Base-by-base conservation (phyloP, 192 early-diverging fungal genomes). In the Podila minutissima region DNA sequence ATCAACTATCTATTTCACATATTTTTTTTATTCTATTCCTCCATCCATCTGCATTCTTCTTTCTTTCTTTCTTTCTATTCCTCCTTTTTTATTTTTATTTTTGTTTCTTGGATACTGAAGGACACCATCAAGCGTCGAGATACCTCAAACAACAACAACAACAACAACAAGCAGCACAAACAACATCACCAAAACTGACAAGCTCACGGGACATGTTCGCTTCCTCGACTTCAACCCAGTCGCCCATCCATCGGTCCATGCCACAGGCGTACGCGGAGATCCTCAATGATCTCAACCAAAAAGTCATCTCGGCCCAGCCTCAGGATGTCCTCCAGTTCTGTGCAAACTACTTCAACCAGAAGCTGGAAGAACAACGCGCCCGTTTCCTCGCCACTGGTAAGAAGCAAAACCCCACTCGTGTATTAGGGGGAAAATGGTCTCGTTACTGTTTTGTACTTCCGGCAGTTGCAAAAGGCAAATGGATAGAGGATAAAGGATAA, bases 321-420 rank as follows among this genome's bases (percentile, higher is more conserved):
- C 77, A 91, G 49, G 97, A 98, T 85, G 92, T 97, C 60, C 90
- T 94, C 79, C 94, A 96, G 86, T 98, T 96, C 83, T 97, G 96
- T 83, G 93, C 96, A 28, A 88, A 93, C 66, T 96, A 93, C 78
- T 98, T 98, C 82, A 88, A 94, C 81, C 82, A 88, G 38, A 97
- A 97, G 84, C 84, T 98, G 48, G 88, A 89, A 2, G 94, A 97
- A 74, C 94, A 95, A 83, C 89, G 92, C 51, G 75, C 83, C 28
- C 83, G 83, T 13, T 84, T 83, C 62, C 46, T 83, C 48, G 66
- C 74, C 51, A 58, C 74, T 58, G 82, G 82, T 83, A 76, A 72
- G 69, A 29, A 46, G 8, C 11, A 46, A 11, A 46, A 46, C 41
- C 2, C 13, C 41, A 48, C 19, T 19, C 41, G 41, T 12, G 20